phyloP scores from a whole-genome alignment of 2,329 filamentous ascomycete species.

The Meredithiella fracta region DNA sequence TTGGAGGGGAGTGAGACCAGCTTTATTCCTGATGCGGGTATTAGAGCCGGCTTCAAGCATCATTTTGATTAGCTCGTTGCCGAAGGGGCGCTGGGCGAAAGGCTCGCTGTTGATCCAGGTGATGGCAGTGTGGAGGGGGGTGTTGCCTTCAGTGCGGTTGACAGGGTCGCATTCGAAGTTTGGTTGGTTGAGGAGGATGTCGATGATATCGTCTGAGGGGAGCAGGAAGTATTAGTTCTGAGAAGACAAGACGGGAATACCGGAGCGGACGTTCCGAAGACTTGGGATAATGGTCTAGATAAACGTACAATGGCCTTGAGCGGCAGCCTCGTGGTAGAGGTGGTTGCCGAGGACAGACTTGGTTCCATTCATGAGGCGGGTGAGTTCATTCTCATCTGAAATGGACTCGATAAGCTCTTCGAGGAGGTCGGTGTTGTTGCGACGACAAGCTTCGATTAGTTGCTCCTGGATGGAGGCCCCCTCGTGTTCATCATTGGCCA shows the following conservation, averaged over 20 bases:
- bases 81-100: conserved; percentile 45
- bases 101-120: conserved; percentile 57
- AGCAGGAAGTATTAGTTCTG: conserved; percentile 9
- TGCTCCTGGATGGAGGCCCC: conserved; percentile 74
- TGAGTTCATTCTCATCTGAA: conserved; percentile 47
- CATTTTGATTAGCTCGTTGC: conserved; percentile 54
- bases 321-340: conserved; percentile 76
- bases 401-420: conserved; percentile 51
- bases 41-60: conserved; percentile 62
- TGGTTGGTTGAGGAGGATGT: conserved; percentile 67
- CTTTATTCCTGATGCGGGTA: conserved; percentile 48
- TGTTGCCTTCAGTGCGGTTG: conserved; percentile 56
- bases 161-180: conserved; percentile 71
- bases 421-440: conserved; percentile 81
- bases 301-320: conserved; percentile 67
- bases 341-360: conserved; percentile 76
- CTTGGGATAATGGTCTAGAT: background rate
- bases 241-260: background rate
- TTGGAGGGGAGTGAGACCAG: conserved; percentile 52
- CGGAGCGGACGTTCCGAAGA: background rate
- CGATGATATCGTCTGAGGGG: conserved; percentile 55
- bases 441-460: conserved; percentile 80
- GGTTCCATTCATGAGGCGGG: conserved; percentile 68
- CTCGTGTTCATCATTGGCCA: conserved; percentile 26
- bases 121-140: conserved; percentile 63